phyloP scores from a whole-genome alignment of 2,329 filamentous ascomycete genomes.

The Penicillium nordicum region DNA sequence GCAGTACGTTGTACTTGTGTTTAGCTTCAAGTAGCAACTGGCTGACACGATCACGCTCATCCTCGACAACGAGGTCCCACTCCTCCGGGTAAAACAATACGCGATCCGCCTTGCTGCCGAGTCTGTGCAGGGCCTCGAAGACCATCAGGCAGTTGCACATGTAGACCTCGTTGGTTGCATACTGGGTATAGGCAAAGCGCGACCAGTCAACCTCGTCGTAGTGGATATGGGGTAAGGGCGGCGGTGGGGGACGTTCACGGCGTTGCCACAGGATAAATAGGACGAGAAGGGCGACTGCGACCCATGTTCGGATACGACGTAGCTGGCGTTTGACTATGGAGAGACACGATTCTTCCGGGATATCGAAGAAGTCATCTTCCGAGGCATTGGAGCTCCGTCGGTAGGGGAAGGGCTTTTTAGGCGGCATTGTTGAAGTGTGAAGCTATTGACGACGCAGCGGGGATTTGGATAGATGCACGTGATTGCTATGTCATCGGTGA shows the following conservation, averaged over 20 bases:
- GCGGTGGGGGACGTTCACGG: constrained; percentile 18
- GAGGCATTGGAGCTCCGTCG: constrained; percentile 32
- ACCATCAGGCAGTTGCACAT: constrained; percentile 45
- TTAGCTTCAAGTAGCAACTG: constrained; percentile 50
- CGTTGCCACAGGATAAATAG: constrained; percentile 28
- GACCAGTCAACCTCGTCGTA: constrained; percentile 41
- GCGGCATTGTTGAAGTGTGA: constrained; percentile 10
- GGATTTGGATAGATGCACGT: not conserved
- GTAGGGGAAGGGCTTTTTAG: constrained; percentile 20
- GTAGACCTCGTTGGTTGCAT: constrained; percentile 42
- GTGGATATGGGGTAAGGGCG: constrained; percentile 26
- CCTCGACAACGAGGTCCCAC: constrained; percentile 36
- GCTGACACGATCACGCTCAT: constrained; percentile 35
- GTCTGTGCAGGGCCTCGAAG: constrained; percentile 39
- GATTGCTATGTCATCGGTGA: constrained; percentile 2
- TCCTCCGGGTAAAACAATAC: constrained; percentile 43
- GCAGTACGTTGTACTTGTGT: constrained; percentile 49
- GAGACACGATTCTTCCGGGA: constrained; percentile 31
- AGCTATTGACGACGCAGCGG: not conserved
- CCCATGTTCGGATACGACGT: constrained; percentile 32
- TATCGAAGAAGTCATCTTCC: constrained; percentile 37
- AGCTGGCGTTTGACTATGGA: constrained; percentile 33
- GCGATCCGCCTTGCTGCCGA: constrained; percentile 40
- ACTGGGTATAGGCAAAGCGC: constrained; percentile 43
- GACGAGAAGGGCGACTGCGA: constrained; percentile 22